A percentile compares a stretch with the other conserved stretches of the same genome.
Evolutionary conservation across 192 early-diverging fungal genomes (phyloP).

Genomic region (Linnemannia exigua): DNA sequence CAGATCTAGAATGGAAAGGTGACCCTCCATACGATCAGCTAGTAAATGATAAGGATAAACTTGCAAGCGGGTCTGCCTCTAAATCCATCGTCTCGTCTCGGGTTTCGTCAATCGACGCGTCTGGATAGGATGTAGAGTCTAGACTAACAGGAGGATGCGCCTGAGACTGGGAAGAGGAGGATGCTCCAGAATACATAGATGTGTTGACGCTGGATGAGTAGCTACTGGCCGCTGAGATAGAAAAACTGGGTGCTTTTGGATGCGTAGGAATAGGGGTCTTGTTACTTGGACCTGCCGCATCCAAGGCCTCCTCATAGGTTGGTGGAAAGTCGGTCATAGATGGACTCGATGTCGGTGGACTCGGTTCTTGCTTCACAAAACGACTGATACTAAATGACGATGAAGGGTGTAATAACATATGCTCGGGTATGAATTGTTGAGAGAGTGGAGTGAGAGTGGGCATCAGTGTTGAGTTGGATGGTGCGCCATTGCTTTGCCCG

Average conservation of each 20-base stretch:
- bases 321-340: constrained; percentile 34
- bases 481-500: background rate
- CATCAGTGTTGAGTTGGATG: background rate
- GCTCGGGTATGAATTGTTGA: constrained; percentile 23
- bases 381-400: background rate
- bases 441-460: background rate
- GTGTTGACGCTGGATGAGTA: background rate
- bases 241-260: background rate
- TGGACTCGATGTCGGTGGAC: background rate
- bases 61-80: background rate
- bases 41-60: background rate
- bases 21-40: background rate
- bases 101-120: background rate
- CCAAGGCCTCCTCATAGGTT: constrained; percentile 43
- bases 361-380: constrained; percentile 7
- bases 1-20: too few relatives aligned
- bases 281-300: constrained; percentile 4
- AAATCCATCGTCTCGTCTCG: background rate
- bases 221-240: background rate
- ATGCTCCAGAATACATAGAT: background rate
- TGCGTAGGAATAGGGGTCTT: background rate
- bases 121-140: background rate
- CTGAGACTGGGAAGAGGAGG: background rate
- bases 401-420: constrained; percentile 41
- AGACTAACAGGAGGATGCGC: background rate